Base-by-base conservation (phyloP, 1,284 basidiomycete species). In the Marasmius tenuissimus region DNA sequence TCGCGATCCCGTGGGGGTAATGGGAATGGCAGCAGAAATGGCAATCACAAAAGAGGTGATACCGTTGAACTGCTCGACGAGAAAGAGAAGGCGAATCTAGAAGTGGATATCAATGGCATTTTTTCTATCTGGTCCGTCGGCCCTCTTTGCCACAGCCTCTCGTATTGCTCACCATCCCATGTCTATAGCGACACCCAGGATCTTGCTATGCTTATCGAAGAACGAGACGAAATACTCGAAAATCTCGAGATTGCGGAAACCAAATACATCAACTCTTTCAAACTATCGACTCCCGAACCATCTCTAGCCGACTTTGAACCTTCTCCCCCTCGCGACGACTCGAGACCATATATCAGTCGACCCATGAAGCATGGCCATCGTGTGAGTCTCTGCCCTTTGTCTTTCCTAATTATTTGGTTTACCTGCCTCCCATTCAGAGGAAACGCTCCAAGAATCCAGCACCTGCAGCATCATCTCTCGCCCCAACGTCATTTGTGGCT, bases 181-280 rank as follows among this genome's bases (percentile, higher is more conserved):
- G 8, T 11, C 54, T 64, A 14, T 66, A 93, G 91, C 27, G 87
- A 92, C 68, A 92, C 89, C 0, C 80, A 82, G 12, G 77, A 77
- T 2, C 76, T 93, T n/a, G 83, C 85, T 0, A 67, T 83, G 2
- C 81, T 93, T 27, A 88, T 93, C 49, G 82, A 85, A 34, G 86
- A 92, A 71, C 81, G 92, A 27, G 88, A 90, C 63, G 81, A 84
- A 66, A 86, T 92, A 20, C 75, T 94, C 22, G 85, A 92, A 64
- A 85, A 88, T 62, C 80, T 94, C 8, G 92, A 94, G 75, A 82
- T 87, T 55, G 88, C 90, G 2, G 92, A 93, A 75, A 84, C 88
- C 6, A 83, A 81, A 68, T 93, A 93, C 69, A 91, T 94, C 66
- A 78, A 80, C 57, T 91, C 89, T 0, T 92, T 93, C 77, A 78